These are phyloP conservation scores for Ampelomyces quisqualis DNA, from an alignment of 2,329 filamentous ascomycete species.

Conservation along the genomic window DNA sequence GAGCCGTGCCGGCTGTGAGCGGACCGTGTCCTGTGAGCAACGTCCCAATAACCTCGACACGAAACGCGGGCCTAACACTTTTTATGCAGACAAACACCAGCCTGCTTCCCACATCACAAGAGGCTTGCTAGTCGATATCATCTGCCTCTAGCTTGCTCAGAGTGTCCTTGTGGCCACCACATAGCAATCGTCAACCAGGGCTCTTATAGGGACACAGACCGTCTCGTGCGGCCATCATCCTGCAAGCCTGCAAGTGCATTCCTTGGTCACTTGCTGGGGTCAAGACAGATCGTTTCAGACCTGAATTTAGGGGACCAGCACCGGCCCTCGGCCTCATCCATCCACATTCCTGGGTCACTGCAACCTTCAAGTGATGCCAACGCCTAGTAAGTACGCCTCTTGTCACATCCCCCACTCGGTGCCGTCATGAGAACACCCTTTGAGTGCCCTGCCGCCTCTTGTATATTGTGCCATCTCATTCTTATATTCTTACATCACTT, in stretches of 20 bases:
- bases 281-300: slow-evolving; percentile 44
- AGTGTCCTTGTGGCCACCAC: slow-evolving; percentile 35
- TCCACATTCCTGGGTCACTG: slow-evolving; percentile 41
- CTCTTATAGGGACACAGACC: slow-evolving; percentile 42
- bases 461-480: background rate
- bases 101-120: slow-evolving; percentile 22
- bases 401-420: slow-evolving; percentile 31
- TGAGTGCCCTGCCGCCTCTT: slow-evolving; percentile 12
- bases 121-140: slow-evolving; percentile 32
- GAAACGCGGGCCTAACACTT: slow-evolving; percentile 31
- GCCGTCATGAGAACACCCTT: slow-evolving; percentile 37
- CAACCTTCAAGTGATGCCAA: slow-evolving; percentile 45
- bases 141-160: slow-evolving; percentile 37
- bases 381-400: slow-evolving; percentile 43
- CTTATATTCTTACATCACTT: slow-evolving; percentile 7
- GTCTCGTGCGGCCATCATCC: slow-evolving; percentile 43
- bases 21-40: no score
- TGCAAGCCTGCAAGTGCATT: slow-evolving; percentile 36
- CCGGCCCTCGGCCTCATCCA: slow-evolving; percentile 36
- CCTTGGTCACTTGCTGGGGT: slow-evolving; percentile 39
- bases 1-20: no score
- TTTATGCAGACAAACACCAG: slow-evolving; percentile 36
- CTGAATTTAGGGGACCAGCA: slow-evolving; percentile 37
- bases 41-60: slow-evolving; percentile 10
- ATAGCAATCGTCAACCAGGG: slow-evolving; percentile 36